Percentiles rank a stretch among this genome's conserved stretches.
phyloP scores from a whole-genome alignment of 257 asterid genomes.

The Fraxinus americana region DNA sequence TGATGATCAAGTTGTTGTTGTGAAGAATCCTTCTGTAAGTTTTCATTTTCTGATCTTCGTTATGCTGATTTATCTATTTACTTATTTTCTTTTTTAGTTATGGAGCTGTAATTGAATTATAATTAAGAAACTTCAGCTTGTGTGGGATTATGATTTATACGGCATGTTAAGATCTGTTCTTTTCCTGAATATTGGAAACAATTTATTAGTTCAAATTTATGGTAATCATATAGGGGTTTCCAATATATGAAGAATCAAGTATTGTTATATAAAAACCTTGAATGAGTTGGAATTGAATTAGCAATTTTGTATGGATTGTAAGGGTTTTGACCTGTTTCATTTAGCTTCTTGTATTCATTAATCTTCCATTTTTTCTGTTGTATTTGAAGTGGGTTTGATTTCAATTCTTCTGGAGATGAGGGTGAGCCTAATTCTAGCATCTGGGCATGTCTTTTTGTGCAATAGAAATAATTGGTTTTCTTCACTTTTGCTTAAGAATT shows the following conservation, averaged over 20 bases:
- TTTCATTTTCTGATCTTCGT: no score
- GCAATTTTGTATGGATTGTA: neutral
- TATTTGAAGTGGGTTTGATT: neutral
- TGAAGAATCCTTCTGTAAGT: no score
- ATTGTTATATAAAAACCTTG: neutral
- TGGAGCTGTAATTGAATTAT: no score
- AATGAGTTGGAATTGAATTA: neutral
- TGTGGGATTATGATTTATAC: neutral
- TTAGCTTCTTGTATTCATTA: neutral
- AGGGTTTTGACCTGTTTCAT: neutral
- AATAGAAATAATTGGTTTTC: conserved; percentile 24
- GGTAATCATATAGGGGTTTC: neutral
- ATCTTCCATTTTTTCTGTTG: neutral
- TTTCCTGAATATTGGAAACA: neutral
- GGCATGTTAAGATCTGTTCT: no score
- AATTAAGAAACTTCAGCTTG: neutral
- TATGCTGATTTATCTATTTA: no score
- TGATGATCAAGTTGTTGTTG: no score
- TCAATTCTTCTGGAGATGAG: neutral
- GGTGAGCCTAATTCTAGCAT: conserved; percentile 24
- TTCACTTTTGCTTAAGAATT: conserved; percentile 24
- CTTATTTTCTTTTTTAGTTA: no score
- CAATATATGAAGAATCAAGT: neutral
- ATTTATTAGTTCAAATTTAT: no score
- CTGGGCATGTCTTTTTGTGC: conserved; percentile 19